Conservation (phyloP, 176 grass and related monocot genomes). For the Triticum aestivum region IWGSC_CS_RefSeq_v2.1 NC_057797.1:92871830-92872329, state of each 20-base stretch:
- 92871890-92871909: too few species aligned
- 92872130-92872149: neutral
- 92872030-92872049: neutral
- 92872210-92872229: neutral
- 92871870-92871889: too few species aligned
- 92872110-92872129: neutral
- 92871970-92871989: neutral
- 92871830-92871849: too few species aligned
- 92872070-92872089: neutral
- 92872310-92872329: slow-evolving; percentile 33
- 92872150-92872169: neutral
- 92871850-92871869: too few species aligned
- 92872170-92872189: neutral
- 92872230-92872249: neutral
- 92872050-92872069: neutral
- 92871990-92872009: neutral
- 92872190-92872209: neutral
- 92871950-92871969: neutral
- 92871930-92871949: neutral
- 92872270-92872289: neutral
- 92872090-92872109: neutral
- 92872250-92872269: neutral
- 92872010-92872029: neutral
- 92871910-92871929: too few species aligned
- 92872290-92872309: slow-evolving; percentile 33